Evolutionary conservation across 192 early-diverging fungal species (phyloP).

Genomic region (Thoreauomyces humboldtii): DNA sequence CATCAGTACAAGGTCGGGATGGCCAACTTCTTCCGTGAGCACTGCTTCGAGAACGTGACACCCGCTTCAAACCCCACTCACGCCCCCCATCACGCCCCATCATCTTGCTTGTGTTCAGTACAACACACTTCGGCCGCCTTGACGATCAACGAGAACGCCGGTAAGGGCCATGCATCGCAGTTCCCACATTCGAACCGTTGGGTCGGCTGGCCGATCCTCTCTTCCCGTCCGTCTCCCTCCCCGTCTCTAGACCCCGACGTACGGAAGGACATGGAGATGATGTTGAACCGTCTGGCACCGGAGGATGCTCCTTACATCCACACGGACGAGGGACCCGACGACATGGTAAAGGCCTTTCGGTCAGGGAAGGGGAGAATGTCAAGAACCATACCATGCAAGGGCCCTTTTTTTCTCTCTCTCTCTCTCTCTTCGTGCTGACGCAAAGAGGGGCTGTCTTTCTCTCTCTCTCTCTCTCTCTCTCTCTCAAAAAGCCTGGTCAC

Average conservation of each 20-base stretch:
- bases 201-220: constrained; percentile 20
- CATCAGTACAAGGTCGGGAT: constrained; percentile 68
- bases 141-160: constrained; percentile 85
- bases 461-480: not conserved
- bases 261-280: constrained; percentile 82
- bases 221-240: no score
- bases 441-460: no score
- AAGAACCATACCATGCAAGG: no score
- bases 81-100: not conserved
- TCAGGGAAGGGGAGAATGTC: constrained; percentile 1
- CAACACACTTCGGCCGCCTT: constrained; percentile 91
- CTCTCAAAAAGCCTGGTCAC: constrained; percentile 66
- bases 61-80: not conserved
- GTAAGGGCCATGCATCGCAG: no score
- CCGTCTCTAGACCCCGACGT: constrained; percentile 55
- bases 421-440: no score
- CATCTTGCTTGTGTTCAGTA: constrained; percentile 28
- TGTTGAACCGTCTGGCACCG: constrained; percentile 60
- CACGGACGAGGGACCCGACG: constrained; percentile 81
- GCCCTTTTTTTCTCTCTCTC: no score
- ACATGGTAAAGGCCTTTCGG: constrained; percentile 58
- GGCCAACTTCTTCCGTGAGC: constrained; percentile 79
- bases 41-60: not conserved
- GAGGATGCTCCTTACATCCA: constrained; percentile 77
- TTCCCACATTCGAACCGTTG: no score